A percentile compares a stretch with the other conserved stretches of the same genome.
Evolutionary conservation across 768 basidiomycete species (phyloP).

Genomic region (Rhizopogon roseolus): DNA sequence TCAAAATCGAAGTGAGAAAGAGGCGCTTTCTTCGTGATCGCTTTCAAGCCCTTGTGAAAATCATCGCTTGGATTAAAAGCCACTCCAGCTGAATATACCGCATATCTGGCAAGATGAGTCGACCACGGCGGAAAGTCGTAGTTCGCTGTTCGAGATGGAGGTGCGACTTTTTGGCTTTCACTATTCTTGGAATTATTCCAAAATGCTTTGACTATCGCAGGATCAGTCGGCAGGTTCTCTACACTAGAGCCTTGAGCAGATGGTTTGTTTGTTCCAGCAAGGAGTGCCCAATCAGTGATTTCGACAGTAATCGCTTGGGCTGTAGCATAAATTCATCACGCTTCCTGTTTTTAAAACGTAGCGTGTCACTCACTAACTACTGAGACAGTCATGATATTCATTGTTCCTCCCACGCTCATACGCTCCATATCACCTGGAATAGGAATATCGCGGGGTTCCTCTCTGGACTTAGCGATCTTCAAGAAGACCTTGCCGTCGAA

Average conservation of each 20-base stretch:
- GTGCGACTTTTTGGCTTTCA: neutral
- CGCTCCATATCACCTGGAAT: neutral
- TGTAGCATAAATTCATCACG: slow-evolving; percentile 14
- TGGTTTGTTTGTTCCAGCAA: slow-evolving; percentile 54
- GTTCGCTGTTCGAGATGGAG: neutral
- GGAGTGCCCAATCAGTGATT: slow-evolving; percentile 70
- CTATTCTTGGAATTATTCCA: neutral
- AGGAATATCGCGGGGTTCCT: neutral
- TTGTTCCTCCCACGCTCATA: neutral
- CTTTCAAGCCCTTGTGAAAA: slow-evolving; percentile 60
- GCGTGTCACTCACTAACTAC: neutral
- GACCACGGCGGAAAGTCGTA: neutral
- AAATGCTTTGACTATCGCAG: slow-evolving; percentile 1
- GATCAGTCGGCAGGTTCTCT: neutral
- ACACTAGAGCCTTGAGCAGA: slow-evolving; percentile 19
- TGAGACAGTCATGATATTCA: neutral
- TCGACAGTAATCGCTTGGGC: slow-evolving; percentile 74
- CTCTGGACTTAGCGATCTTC: neutral
- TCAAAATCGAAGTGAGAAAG: slow-evolving; percentile 68
- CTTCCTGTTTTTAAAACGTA: neutral
- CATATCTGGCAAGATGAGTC: slow-evolving; percentile 1
- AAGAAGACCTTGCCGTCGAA: slow-evolving; percentile 1
- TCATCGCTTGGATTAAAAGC: slow-evolving; percentile 56
- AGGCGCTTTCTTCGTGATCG: slow-evolving; percentile 89
- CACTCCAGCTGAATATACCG: slow-evolving; percentile 29